These are phyloP conservation scores for Pleurotus djamor DNA, from an alignment of 768 basidiomycete genomes.

Conservation along the genomic window DNA sequence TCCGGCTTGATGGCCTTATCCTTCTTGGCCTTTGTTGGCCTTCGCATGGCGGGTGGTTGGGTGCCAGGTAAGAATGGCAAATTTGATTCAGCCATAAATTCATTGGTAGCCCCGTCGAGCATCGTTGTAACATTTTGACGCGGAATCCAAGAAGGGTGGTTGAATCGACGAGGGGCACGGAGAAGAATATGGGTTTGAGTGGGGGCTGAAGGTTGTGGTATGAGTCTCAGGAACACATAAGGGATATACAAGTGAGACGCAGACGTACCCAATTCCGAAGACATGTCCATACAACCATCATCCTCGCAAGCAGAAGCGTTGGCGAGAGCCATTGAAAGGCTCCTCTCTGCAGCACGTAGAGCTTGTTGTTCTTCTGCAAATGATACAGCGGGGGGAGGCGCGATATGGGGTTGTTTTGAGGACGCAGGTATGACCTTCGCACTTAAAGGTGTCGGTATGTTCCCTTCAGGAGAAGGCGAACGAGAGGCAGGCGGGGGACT, in stretches of 20 bases:
- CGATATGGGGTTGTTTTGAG: background rate
- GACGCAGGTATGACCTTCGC: conserved; percentile 2
- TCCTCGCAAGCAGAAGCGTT: conserved; percentile 16
- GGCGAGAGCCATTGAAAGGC: conserved; percentile 29
- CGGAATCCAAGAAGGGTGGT: conserved; percentile 45
- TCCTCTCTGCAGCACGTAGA: conserved; percentile 27
- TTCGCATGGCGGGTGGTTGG: conserved; percentile 1
- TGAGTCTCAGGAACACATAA: background rate
- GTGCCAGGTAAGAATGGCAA: background rate
- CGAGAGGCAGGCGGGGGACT: conserved; percentile 14
- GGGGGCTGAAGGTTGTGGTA: conserved; percentile 26
- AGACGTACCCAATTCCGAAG: conserved; percentile 25
- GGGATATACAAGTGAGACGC: background rate
- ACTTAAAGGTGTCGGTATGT: background rate
- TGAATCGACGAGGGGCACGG: conserved; percentile 44
- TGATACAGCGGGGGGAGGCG: background rate
- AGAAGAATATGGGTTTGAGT: conserved; percentile 45
- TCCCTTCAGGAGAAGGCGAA: background rate
- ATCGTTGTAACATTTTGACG: conserved; percentile 36
- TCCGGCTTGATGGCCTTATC: conserved; percentile 26
- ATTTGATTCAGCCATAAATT: conserved; percentile 36
- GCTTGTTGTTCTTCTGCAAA: conserved; percentile 23
- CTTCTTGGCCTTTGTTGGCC: background rate
- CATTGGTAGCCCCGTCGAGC: conserved; percentile 34
- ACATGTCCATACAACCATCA: conserved; percentile 24